These are phyloP conservation scores for Globisporangium nagaii DNA, from an alignment of 352 stramenopile species.

Conservation along the genomic window DNA sequence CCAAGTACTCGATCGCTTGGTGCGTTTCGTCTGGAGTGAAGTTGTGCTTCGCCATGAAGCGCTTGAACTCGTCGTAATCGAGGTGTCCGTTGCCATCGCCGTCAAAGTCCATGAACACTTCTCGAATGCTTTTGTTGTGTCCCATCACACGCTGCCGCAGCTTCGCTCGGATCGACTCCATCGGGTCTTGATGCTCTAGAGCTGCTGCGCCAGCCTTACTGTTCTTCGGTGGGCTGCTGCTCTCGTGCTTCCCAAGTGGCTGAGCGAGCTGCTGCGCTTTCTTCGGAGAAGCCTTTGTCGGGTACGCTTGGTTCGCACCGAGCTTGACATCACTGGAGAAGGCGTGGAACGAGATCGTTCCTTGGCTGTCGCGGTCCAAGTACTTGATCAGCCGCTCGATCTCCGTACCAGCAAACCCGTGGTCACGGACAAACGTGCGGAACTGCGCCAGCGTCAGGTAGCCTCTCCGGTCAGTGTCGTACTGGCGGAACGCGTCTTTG, in stretches of 20 bases:
- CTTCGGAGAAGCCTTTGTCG: conserved; percentile 35
- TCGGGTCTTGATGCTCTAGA: conserved; percentile 24
- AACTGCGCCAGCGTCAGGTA: conserved; percentile 44
- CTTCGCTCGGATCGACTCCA: conserved; percentile 51
- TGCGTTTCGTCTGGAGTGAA: conserved; percentile 42
- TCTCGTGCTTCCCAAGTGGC: conserved; percentile 23
- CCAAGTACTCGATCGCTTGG: conserved; percentile 42
- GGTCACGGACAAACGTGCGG: conserved; percentile 39
- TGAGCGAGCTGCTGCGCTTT: conserved; percentile 29
- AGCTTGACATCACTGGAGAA: conserved; percentile 42
- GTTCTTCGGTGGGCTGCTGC: conserved; percentile 2
- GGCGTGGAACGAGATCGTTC: conserved; percentile 44
- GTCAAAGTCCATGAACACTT: conserved; percentile 71
- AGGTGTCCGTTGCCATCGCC: conserved; percentile 47
- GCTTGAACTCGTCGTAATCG: conserved; percentile 61
- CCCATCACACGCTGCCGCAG: conserved; percentile 62
- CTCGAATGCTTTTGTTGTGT: conserved; percentile 64
- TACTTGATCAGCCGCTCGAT: conserved; percentile 44
- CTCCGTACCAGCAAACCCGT: conserved; percentile 46
- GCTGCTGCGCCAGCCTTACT: conserved; percentile 12
- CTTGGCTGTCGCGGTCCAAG: conserved; percentile 27
- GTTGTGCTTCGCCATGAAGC: conserved; percentile 61
- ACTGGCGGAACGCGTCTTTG: conserved; percentile 64
- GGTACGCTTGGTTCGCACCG: conserved; percentile 34
- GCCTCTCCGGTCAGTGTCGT: conserved; percentile 42